Conservation (phyloP, 139 green algal species). For the Spirogloea muscicola region DNA sequence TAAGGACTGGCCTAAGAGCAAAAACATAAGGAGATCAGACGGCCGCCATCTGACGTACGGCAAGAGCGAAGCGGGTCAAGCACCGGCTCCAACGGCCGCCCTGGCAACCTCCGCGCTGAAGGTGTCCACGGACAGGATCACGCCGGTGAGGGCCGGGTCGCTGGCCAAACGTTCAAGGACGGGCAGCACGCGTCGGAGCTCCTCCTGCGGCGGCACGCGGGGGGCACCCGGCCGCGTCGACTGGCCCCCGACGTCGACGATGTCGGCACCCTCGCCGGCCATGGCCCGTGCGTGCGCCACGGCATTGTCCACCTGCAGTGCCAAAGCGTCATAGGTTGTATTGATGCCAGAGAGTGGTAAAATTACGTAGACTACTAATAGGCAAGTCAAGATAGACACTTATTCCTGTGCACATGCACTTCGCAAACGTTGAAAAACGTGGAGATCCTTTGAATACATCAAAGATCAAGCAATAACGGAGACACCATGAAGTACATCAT, state of each 20-base stretch:
- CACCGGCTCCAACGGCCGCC: slow-evolving; percentile 10
- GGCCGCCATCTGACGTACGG: no score
- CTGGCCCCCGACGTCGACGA: slow-evolving; percentile 94
- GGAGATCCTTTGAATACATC: no score
- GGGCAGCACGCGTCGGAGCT: slow-evolving; percentile 76
- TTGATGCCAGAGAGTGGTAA: no score
- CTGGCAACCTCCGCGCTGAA: slow-evolving; percentile 73
- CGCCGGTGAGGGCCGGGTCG: slow-evolving; percentile 9
- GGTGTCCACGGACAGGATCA: slow-evolving; percentile 81
- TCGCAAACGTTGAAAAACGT: no score
- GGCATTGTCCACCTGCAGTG: slow-evolving; percentile 42
- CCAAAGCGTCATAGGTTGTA: no score
- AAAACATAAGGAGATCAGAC: no score
- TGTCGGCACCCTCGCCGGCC: slow-evolving; percentile 71
- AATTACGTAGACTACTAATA: no score
- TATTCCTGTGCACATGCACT: no score
- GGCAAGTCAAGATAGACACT: no score
- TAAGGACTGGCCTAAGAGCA: no score
- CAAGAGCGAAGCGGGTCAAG: neutral
- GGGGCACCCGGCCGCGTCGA: slow-evolving; percentile 62
- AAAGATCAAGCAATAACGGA: no score
- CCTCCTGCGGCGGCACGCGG: slow-evolving; percentile 54
- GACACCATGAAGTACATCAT: no score
- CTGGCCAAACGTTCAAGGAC: slow-evolving; percentile 61
- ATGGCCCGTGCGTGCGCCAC: slow-evolving; percentile 62